Evolutionary conservation across 345 rosid genomes (phyloP).

Genomic region (Melaleuca alternifolia): DNA sequence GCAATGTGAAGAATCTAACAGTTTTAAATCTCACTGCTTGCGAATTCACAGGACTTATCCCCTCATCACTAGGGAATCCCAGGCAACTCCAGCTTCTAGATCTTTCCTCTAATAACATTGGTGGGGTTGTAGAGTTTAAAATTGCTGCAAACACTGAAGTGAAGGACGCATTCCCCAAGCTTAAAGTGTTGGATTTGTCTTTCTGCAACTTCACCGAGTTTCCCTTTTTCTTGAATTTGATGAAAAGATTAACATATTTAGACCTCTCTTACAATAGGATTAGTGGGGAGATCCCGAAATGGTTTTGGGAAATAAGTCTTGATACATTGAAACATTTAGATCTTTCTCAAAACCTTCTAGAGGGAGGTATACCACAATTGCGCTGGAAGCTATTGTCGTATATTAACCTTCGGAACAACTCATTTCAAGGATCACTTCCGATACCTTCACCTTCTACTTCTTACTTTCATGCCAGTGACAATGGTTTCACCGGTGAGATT

Average conservation of each 20-base stretch:
- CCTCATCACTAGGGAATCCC: not conserved
- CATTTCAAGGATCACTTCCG: not conserved
- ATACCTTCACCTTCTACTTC: not conserved
- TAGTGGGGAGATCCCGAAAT: constrained; percentile 3
- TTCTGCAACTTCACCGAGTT: not conserved
- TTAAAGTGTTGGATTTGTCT: rapidly evolving
- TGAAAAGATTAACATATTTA: not conserved
- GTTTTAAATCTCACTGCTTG: not conserved
- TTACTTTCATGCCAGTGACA: not conserved
- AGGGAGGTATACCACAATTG: not conserved
- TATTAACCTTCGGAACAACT: not conserved
- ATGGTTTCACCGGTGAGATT: not conserved
- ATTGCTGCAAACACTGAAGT: no score
- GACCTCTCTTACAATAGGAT: constrained; percentile 12
- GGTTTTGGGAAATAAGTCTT: not conserved
- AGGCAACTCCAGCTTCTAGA: not conserved
- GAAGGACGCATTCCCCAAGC: not conserved
- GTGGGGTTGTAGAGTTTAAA: not conserved
- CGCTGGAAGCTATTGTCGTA: not conserved
- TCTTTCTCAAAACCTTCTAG: constrained; percentile 7
- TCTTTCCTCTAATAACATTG: no score
- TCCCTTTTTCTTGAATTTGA: not conserved
- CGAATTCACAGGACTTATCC: not conserved
- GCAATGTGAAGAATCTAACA: not conserved
- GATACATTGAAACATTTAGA: not conserved